Evolutionary conservation across 108 stramenopile genomes (phyloP), one percentile per base, ranked within the genome.

Genomic region (Aureococcus anophagefferens): DNA sequence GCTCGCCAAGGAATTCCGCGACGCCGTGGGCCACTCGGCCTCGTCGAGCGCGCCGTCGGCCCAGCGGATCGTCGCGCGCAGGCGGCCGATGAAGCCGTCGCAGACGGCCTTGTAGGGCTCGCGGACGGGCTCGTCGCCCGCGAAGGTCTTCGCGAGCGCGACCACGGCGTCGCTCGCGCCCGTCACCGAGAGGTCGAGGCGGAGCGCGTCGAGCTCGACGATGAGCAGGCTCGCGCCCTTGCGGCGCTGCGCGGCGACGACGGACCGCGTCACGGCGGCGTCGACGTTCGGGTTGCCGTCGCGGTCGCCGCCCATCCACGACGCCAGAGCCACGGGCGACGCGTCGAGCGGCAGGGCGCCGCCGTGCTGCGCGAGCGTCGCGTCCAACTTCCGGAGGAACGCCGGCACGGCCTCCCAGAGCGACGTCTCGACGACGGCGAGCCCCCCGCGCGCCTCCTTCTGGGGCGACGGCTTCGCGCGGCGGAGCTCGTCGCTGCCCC

Each of bases 261-360:
- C 95, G 73, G 93, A 92, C 46, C 75, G 70, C 16, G 96, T 98
- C 0, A 95, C 94, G 37, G 80, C 76, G 14, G 96, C 92, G 3
- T 94, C 93, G 29, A 94, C 93, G 76, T 96, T 96, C 33, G 96
- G 96, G 79, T 98, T 98, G 30, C 96, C 96, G 75, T 98, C 96
- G 15, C 94, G 87, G 73, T 96, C 94, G 32, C 94, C 94, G 30
- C 93, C 94, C 80, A 96, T 96, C 96, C 96, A 97, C 14, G 90
- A 90, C 7, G 92, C 94, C 74, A 98, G 94, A 35, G 87, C 83
- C 67, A 98, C 85, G 7, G 96, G 96, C 7, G 88, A 81, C 5
- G 74, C 80, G 51, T 92, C 89, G 14, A 96, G 80, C 14, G 96
- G 96, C 25, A 97, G 82, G 65, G 80, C 83, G 3, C 90, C 90